Evolutionary conservation across 441 rosid species (phyloP), one percentile per base, ranked within the genome.

Genomic region (Melianthus villosus): DNA sequence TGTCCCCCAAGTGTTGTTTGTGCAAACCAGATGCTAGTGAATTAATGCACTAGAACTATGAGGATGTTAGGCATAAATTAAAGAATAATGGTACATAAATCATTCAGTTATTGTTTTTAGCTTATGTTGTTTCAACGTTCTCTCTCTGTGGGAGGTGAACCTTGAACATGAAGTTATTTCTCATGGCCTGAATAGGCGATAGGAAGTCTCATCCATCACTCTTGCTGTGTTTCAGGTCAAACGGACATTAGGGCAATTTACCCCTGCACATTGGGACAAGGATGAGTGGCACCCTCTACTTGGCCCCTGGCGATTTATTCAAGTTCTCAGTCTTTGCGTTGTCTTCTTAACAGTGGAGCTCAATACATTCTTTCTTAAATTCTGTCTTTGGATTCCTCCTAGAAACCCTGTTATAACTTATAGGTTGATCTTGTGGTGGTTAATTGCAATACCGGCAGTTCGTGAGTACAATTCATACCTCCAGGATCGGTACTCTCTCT

Each of bases 211-310:
- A 20, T 2, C 6, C 2, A 20, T 20, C 3, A 2, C 23, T 20
- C 23, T 16, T 16, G 16, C 5, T 8, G 29, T 7, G 54, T 56
- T 14, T 22, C 63, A 91, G 99, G 83, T 91, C 23, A 85, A 74
- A 60, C 65, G 94, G 46, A 82, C 99, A 34, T 36, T 91, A 35
- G 96, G 91, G 42, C 96, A 91, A 53, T 91, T 91, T 56, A 91
- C 99, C 39, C 99, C 99, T 38, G 96, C 96, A 13, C 94, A 85
- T 9, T 91, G 99, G 96, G 99, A 91, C 46, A 91, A 79, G 62
- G 96, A 91, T 55, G 99, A 91, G 54, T 85, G 99, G 99, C 94
- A 79, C 45, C 99, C 99, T 2, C 55, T 91, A 53, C 96, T 79
- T 52, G 99, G 82, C 22, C 99, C 99, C 32, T 75, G 89, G 96